phyloP scores from a whole-genome alignment of 768 basidiomycete genomes.

The Podaxis carcinomalis region DNA sequence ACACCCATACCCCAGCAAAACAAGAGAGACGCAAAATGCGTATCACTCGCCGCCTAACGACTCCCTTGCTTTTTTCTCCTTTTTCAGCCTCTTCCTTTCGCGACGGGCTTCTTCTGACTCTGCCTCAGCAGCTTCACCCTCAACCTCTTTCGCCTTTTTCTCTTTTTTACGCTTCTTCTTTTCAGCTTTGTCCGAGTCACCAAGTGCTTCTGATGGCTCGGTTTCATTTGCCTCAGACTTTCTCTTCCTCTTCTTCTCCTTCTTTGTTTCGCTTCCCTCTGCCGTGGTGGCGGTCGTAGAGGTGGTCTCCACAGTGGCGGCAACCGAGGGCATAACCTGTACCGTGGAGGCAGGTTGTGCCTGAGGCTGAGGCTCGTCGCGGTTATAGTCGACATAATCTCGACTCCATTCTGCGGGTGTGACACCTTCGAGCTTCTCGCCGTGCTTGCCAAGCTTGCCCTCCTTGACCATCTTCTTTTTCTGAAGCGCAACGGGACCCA shows the following conservation, averaged over 20 bases:
- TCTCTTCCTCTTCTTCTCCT: conserved; percentile 85
- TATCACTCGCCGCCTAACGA: conserved; percentile 34
- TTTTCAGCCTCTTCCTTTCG: conserved; percentile 63
- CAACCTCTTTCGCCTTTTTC: conserved; percentile 51
- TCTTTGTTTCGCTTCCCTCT: conserved; percentile 33
- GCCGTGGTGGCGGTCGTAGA: conserved; percentile 19
- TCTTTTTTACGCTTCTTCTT: conserved; percentile 60
- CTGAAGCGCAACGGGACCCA: conserved; percentile 94
- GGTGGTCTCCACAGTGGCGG: conserved; percentile 20
- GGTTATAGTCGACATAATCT: conserved; percentile 91
- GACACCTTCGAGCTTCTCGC: conserved; percentile 79
- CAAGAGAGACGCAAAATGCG: background rate
- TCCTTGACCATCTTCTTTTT: conserved; percentile 99
- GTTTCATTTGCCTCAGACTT: conserved; percentile 55
- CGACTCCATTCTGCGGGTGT: conserved; percentile 91
- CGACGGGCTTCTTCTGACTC: conserved; percentile 58
- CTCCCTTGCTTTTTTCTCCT: conserved; percentile 58
- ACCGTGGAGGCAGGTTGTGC: conserved; percentile 23
- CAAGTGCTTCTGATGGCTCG: conserved; percentile 36
- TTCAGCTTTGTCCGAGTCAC: conserved; percentile 47
- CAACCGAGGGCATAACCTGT: conserved; percentile 31
- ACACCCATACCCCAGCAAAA: background rate
- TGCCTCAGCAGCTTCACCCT: conserved; percentile 38
- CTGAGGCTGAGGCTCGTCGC: conserved; percentile 38
- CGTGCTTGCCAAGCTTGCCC: conserved; percentile 95